phyloP scores from a whole-genome alignment of 106 monocot genomes.

The Phalaenopsis aphrodite region DNA sequence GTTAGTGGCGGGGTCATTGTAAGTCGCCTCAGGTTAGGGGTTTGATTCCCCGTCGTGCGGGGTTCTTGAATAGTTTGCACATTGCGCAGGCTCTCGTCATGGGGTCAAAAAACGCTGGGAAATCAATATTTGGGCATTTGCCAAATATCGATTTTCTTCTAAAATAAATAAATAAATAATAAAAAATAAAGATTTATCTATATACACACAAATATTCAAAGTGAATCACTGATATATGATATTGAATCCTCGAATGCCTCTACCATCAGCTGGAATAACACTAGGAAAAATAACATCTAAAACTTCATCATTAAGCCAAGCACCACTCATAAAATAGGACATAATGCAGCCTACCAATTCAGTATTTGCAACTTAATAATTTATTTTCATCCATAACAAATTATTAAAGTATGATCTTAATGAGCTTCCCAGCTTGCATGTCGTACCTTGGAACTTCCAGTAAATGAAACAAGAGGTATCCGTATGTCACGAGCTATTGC shows the following conservation, averaged over 20 bases:
- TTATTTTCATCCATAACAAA: not conserved
- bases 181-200: too few species aligned
- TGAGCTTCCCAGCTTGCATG: not conserved
- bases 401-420: not conserved
- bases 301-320: not conserved
- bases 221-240: not conserved
- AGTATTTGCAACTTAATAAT: not conserved
- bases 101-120: too few species aligned
- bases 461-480: conserved; percentile 88
- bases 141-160: too few species aligned
- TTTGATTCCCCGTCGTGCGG: too few species aligned
- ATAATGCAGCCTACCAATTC: not conserved
- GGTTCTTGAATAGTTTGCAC: too few species aligned
- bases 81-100: too few species aligned
- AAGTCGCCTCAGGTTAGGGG: too few species aligned
- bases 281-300: not conserved
- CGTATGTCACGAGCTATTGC: conserved; percentile 73
- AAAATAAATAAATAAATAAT: too few species aligned
- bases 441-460: conserved; percentile 81
- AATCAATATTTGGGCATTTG: too few species aligned
- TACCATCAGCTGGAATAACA: not conserved
- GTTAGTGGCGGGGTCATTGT: too few species aligned
- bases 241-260: not conserved
- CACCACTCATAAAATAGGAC: too few species aligned
- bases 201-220: too few species aligned